Percentiles rank a stretch among this genome's conserved stretches.
Evolutionary conservation across 2,329 filamentous ascomycete genomes (phyloP).

Genomic region (Sclerotinia sclerotiorum): DNA sequence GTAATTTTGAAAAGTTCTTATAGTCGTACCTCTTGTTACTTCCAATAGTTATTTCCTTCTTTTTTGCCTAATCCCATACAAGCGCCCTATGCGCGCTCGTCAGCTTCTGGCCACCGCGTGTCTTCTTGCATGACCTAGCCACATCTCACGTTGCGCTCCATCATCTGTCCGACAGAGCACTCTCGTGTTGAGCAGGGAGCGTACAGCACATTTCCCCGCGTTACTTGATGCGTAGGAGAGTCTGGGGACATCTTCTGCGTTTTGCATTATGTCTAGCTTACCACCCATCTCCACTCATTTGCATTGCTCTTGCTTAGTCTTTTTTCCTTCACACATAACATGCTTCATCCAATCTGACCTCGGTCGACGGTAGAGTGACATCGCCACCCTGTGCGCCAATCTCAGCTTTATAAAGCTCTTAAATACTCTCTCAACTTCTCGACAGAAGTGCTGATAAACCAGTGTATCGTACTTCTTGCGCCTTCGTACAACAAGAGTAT

Average conservation of each 20-base stretch:
- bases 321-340: slow-evolving; percentile 3
- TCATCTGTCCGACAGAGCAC: slow-evolving; percentile 22
- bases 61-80: slow-evolving; percentile 1
- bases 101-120: slow-evolving; percentile 14
- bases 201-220: slow-evolving; percentile 22
- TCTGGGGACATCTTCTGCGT: slow-evolving; percentile 14
- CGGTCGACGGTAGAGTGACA: slow-evolving; percentile 23
- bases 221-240: slow-evolving; percentile 15
- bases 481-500: slow-evolving; percentile 9
- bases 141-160: slow-evolving; percentile 23
- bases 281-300: not conserved
- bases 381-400: slow-evolving; percentile 21
- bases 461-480: not conserved
- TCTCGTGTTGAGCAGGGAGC: slow-evolving; percentile 14
- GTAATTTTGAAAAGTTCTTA: slow-evolving; percentile 2
- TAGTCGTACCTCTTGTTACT: not conserved
- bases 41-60: not conserved
- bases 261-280: slow-evolving; percentile 19
- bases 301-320: slow-evolving; percentile 8
- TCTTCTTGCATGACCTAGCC: slow-evolving; percentile 22
- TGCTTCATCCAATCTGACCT: slow-evolving; percentile 22
- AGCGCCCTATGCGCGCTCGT: slow-evolving; percentile 22
- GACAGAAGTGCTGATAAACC: not conserved
- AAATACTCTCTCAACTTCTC: not conserved
- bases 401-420: not conserved